These are phyloP conservation scores for Eucalyptus regnans DNA, from an alignment of 345 rosid species.

Conservation along the genomic window DNA sequence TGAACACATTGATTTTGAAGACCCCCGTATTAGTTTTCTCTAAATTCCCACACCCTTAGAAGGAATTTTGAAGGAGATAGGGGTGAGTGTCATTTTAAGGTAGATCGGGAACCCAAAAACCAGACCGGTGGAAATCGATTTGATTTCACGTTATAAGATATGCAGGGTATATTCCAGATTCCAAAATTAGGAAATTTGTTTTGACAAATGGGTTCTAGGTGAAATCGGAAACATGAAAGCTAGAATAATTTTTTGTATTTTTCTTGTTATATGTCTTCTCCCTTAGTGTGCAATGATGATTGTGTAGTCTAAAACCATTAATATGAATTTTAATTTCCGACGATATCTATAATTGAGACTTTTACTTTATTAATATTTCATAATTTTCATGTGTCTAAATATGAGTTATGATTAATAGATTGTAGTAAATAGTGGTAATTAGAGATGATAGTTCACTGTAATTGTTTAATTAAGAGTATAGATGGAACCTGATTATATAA, in stretches of 20 bases:
- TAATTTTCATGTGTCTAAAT: accelerated
- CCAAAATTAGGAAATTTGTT: too few relatives aligned
- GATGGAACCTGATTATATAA: too few relatives aligned
- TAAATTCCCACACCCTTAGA: background rate
- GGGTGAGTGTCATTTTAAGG: accelerated
- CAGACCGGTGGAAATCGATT: accelerated
- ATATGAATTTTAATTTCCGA: accelerated
- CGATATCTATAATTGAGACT: accelerated
- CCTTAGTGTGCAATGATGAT: accelerated
- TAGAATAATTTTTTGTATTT: too few relatives aligned
- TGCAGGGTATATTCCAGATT: accelerated
- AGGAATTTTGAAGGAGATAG: background rate
- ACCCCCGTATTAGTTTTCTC: accelerated
- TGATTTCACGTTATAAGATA: accelerated
- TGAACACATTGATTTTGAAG: background rate
- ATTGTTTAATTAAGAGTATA: too few relatives aligned
- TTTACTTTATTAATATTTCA: too few relatives aligned
- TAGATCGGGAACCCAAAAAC: accelerated
- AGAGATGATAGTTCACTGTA: too few relatives aligned
- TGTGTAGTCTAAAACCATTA: accelerated
- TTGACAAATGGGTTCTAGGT: accelerated
- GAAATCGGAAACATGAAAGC: accelerated
- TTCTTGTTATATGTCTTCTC: too few relatives aligned
- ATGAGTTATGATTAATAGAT: too few relatives aligned
- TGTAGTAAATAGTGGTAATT: accelerated